Evolutionary conservation across 2,329 filamentous ascomycete species (phyloP), one percentile per base, ranked within the genome.

Genomic region (Colletotrichum camelliae): DNA sequence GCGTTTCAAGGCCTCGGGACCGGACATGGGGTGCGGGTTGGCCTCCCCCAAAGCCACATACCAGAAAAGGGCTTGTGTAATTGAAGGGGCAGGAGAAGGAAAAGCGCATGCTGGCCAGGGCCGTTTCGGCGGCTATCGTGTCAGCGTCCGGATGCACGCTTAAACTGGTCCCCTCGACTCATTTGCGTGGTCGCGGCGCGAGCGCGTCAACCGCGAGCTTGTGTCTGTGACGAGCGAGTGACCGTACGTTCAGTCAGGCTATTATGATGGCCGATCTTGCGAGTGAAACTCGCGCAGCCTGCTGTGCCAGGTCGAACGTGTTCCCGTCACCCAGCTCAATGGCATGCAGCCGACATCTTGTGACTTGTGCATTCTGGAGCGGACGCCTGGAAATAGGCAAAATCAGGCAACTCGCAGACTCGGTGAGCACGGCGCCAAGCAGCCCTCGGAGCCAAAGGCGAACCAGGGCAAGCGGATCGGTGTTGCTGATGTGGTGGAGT

Each of bases 371-470:
- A 64, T 55, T 10, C 60, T 48, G 71, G 52, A 35, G 66, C 43
- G 24, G 64, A 21, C 64, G 73, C 24, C 62, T 67, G 4, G 52
- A 74, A 70, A 21, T 13, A 74, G 74, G 70, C 65, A 70, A 70
- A 33, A 74, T 76, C 74, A 76, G 70, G 71, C 74, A 70, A 66
- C 74, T 65, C 70, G 52, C 65, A 74, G 65, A 62, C 62, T 75
- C 69, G 69, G 55, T 58, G 69, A 67, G 37, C 43, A 43, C 39
- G 15, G 39, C 69, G 68, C 72, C 72, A 72, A 75, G 72, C 52
- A 55, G 55, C 61, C 39, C 57, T 21, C 33, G 67, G 65, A 73
- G 64, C 69, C 62, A 64, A 71, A 66, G 57, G 43, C 55, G 48
- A 33, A 64, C 57, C 67, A 72, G 57, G 62, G 37, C 33, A 72